These are phyloP conservation scores for Tricholoma sp. DNA, from an alignment of 768 basidiomycete genomes.

Conservation along the genomic window DNA sequence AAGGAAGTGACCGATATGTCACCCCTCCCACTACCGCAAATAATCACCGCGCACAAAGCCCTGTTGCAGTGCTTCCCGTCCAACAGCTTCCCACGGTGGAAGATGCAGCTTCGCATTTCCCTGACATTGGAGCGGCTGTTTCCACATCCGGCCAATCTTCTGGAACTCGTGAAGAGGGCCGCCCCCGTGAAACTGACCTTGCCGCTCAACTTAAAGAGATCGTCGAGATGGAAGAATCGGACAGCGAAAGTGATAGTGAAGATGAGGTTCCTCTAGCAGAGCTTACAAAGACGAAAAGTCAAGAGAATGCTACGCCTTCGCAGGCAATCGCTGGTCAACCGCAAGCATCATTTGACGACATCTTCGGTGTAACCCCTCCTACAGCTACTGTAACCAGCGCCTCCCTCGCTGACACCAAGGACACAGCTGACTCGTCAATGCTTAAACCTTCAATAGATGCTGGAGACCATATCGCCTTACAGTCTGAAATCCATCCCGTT, in stretches of 20 bases:
- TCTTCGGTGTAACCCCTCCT: conserved; percentile 39
- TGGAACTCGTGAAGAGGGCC: conserved; percentile 13
- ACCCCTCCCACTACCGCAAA: conserved; percentile 51
- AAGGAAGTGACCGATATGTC: conserved; percentile 51
- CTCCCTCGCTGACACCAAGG: background rate
- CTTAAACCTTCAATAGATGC: conserved; percentile 18
- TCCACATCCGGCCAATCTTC: conserved; percentile 6
- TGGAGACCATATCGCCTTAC: conserved; percentile 6
- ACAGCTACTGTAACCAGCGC: conserved; percentile 15
- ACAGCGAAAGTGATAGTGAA: conserved; percentile 51
- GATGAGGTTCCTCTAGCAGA: conserved; percentile 36
- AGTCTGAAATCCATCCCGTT: conserved; percentile 16
- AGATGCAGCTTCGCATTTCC: conserved; percentile 33
- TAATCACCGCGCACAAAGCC: conserved; percentile 11
- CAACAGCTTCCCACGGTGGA: conserved; percentile 29
- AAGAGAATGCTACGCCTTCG: conserved; percentile 11
- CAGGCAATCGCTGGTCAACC: conserved; percentile 1
- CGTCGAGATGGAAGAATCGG: conserved; percentile 53
- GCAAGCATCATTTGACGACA: conserved; percentile 46
- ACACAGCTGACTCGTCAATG: background rate
- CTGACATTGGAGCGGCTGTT: conserved; percentile 28
- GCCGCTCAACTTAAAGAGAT: conserved; percentile 50
- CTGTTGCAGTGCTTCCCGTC: conserved; percentile 11
- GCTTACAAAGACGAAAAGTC: conserved; percentile 22
- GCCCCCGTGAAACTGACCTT: conserved; percentile 45